These are phyloP conservation scores for Elaeis guineensis DNA, from an alignment of 176 grass and related monocot species.

Conservation along the genomic window DNA sequence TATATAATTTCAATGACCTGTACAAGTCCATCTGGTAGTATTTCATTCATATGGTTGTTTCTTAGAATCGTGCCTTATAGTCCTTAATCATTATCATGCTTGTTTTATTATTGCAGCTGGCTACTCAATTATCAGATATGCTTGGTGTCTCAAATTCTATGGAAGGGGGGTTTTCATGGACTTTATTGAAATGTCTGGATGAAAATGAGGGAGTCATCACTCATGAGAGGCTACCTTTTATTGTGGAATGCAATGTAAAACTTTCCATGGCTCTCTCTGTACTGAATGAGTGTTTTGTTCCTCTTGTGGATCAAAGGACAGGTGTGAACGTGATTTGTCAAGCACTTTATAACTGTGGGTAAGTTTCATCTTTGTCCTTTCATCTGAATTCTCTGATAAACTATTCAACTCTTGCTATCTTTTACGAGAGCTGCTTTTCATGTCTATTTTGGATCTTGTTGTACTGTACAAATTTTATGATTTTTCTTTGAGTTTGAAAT, in stretches of 20 bases:
- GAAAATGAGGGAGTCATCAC: conserved; percentile 14
- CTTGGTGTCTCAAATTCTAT: conserved; percentile 28
- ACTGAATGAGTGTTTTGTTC: conserved; percentile 67
- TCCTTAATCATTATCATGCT: too few relatives aligned
- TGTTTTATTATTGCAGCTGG: conserved; percentile 32
- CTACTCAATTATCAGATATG: conserved; percentile 41
- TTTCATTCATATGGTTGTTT: too few relatives aligned
- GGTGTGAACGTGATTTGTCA: conserved; percentile 52
- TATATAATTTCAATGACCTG: too few relatives aligned
- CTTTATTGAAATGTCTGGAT: conserved; percentile 44
- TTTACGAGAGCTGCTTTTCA: neutral
- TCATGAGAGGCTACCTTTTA: conserved; percentile 3
- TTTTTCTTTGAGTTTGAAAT: too few relatives aligned
- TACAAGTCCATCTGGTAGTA: too few relatives aligned
- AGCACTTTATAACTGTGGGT: conserved; percentile 63
- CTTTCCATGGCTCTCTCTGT: conserved; percentile 39
- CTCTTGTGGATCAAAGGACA: conserved; percentile 54
- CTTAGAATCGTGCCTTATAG: too few relatives aligned
- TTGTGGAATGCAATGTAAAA: conserved; percentile 45
- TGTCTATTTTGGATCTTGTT: too few relatives aligned
- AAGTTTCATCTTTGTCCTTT: conserved; percentile 2
- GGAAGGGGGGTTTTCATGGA: conserved; percentile 51
- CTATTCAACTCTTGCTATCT: neutral
- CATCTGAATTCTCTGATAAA: too few relatives aligned
- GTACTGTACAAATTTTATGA: too few relatives aligned